A percentile compares a stretch with the other conserved stretches of the same genome.
phyloP scores from a whole-genome alignment of 139 green algal genomes.

The Axilococcus clingmanii region DNA sequence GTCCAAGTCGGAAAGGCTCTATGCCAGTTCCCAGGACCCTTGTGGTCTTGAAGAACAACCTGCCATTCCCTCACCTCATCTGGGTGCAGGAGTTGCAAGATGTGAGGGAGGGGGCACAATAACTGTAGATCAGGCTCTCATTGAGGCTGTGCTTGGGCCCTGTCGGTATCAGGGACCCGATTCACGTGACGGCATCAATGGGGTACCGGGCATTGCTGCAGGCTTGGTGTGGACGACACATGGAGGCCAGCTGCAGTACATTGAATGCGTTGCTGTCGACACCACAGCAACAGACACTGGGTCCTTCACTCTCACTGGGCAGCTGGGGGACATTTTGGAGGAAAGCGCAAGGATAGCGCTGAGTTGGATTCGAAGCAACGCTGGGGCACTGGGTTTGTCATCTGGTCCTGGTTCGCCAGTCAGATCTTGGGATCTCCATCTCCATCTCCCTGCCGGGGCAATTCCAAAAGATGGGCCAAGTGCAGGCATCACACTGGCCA shows the following conservation, averaged over 20 bases:
- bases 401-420: slow-evolving; percentile 4
- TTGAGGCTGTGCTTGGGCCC: slow-evolving; percentile 61
- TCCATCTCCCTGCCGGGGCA: slow-evolving; percentile 84
- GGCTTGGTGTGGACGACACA: slow-evolving; percentile 93
- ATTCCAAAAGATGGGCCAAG: slow-evolving; percentile 91
- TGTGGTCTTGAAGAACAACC: not conserved
- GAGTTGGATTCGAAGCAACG: slow-evolving; percentile 66
- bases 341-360: slow-evolving; percentile 86
- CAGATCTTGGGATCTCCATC: slow-evolving; percentile 52
- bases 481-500: slow-evolving; percentile 83
- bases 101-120: too few relatives aligned
- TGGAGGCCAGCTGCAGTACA: slow-evolving; percentile 87
- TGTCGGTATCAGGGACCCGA: slow-evolving; percentile 24
- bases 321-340: slow-evolving; percentile 93
- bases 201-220: slow-evolving; percentile 82
- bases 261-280: slow-evolving; percentile 57
- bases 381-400: slow-evolving; percentile 7
- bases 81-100: too few relatives aligned
- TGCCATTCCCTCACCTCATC: not conserved
- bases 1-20: too few relatives aligned
- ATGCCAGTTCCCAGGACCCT: too few relatives aligned
- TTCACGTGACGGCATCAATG: slow-evolving; percentile 4
- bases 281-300: slow-evolving; percentile 42
- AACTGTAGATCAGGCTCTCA: slow-evolving; percentile 40
- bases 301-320: slow-evolving; percentile 43